Evolutionary conservation across 2,329 filamentous ascomycete species (phyloP).

Genomic region (Trichocomaceae sp.): DNA sequence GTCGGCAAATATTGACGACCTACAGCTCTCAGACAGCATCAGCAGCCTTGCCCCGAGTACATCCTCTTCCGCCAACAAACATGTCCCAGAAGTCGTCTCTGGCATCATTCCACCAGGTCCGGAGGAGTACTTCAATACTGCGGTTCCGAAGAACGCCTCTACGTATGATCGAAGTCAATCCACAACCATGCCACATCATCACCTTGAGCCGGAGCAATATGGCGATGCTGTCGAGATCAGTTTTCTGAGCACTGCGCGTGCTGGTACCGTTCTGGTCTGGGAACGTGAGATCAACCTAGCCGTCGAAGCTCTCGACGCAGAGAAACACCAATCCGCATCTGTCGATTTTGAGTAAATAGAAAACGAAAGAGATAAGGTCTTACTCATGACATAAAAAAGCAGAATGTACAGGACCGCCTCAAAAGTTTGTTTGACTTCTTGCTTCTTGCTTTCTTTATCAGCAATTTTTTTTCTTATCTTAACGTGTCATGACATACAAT

Average conservation of each 20-base stretch:
- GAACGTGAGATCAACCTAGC: constrained; percentile 68
- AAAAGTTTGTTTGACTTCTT: constrained; percentile 1
- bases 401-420: constrained; percentile 6
- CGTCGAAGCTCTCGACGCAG: constrained; percentile 57
- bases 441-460: not conserved
- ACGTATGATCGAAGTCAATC: not conserved
- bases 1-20: constrained; percentile 15
- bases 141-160: constrained; percentile 2
- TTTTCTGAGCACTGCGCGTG: constrained; percentile 81
- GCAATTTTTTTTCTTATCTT: not conserved
- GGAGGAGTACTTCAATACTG: not conserved
- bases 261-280: constrained; percentile 81
- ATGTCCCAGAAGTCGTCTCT: constrained; percentile 1
- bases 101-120: not conserved
- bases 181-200: constrained; percentile 19
- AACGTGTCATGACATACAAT: constrained; percentile 7
- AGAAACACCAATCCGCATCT: constrained; percentile 16
- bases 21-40: constrained; percentile 14
- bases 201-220: constrained; percentile 25
- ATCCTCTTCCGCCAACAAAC: constrained; percentile 5
- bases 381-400: not conserved
- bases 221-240: constrained; percentile 64
- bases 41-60: constrained; percentile 12
- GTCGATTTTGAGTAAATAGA: not conserved
- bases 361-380: not conserved